phyloP scores from a whole-genome alignment of 1,284 basidiomycete genomes.

The Tilletia walkeri region DNA sequence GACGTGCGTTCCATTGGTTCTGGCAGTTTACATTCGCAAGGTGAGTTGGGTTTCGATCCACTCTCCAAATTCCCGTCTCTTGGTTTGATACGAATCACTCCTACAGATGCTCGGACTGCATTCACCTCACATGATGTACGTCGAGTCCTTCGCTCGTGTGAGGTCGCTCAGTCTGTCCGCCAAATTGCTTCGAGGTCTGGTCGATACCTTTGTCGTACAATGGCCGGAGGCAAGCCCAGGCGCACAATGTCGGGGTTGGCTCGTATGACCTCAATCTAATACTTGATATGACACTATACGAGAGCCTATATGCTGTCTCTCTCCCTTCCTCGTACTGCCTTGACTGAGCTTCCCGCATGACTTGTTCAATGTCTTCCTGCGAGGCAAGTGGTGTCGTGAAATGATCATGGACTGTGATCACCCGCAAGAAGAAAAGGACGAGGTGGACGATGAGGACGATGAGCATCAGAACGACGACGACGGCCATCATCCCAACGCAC shows the following conservation, averaged over 20 bases:
- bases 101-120: constrained; percentile 71
- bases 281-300: too few species aligned
- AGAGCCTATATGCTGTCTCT: too few species aligned
- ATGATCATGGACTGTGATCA: too few species aligned
- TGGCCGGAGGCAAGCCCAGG: constrained; percentile 2
- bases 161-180: constrained; percentile 78
- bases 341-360: too few species aligned
- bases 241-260: constrained; percentile 14
- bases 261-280: not conserved
- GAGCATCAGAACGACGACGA: too few species aligned
- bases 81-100: too few species aligned
- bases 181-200: constrained; percentile 63
- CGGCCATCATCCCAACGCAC: too few species aligned
- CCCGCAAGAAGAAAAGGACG: too few species aligned
- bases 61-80: constrained; percentile 8
- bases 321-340: too few species aligned
- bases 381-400: too few species aligned
- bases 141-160: constrained; percentile 93
- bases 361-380: too few species aligned
- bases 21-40: constrained; percentile 71
- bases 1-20: constrained; percentile 79
- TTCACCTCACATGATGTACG: constrained; percentile 76
- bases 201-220: constrained; percentile 15
- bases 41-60: constrained; percentile 61
- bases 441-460: too few species aligned